Conservation (phyloP, 1,284 basidiomycete species). For the Puccinia horiana region DNA sequence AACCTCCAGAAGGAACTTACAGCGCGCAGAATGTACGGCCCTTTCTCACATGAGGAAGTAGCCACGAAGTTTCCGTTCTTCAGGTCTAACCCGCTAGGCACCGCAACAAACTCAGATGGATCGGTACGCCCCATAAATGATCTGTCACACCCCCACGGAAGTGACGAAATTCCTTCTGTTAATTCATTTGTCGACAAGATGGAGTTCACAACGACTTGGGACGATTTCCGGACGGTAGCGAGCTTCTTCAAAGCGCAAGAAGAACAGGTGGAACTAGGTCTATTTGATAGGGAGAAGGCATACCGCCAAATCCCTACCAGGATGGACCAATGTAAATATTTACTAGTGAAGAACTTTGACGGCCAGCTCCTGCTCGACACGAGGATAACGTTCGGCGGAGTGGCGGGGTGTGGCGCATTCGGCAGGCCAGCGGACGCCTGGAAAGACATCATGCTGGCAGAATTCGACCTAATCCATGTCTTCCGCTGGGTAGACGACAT, state of each 20-base stretch:
- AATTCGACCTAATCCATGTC: neutral
- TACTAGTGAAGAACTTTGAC: neutral
- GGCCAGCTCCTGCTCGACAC: neutral
- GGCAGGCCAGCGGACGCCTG: constrained; percentile 4
- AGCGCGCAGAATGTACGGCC: neutral
- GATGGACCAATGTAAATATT: neutral
- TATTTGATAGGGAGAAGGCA: constrained; percentile 19
- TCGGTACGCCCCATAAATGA: neutral
- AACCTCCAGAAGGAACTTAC: neutral
- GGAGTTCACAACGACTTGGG: neutral
- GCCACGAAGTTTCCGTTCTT: neutral
- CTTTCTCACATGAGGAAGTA: neutral
- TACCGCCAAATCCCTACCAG: neutral
- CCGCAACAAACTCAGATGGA: neutral
- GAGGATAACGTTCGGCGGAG: no score
- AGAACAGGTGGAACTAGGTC: neutral
- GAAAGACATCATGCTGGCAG: neutral
- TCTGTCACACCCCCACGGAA: neutral
- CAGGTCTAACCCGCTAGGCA: neutral
- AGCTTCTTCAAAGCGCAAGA: neutral
- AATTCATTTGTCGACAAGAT: constrained; percentile 8
- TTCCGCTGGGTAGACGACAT: neutral
- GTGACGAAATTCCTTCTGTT: neutral
- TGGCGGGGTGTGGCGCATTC: neutral
- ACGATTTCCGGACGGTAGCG: neutral